Evolutionary conservation across 108 stramenopile species (phyloP), one percentile per base, ranked within the genome.

Genomic region (Asterionellopsis glacialis): DNA sequence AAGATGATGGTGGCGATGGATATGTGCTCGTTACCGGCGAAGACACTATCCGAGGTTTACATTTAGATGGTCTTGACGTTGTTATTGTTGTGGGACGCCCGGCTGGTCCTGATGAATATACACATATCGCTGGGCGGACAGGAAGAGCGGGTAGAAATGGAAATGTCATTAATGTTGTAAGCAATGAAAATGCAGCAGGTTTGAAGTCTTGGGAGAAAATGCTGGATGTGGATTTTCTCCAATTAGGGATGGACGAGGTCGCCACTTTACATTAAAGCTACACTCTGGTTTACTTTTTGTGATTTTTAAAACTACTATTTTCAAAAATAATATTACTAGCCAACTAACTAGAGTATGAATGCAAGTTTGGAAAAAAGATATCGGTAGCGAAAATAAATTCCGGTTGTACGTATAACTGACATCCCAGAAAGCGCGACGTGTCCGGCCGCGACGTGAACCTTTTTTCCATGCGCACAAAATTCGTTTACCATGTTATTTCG

Each of bases 101-200:
- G 4, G 64, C 66, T n/a, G 79, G 90, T 39, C 88, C 92, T 0
- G 95, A 98, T 67, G 94, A 95, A 64, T 98, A 98, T 75, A 86
- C 85, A 0, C 97, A 98, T 66, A 91, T 98, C 68, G 95, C 97
- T 18, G 97, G 97, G 1, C 66, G 97, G 26, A 93, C 93, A 18
- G 97, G 97, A 54, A 77, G 97, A 47, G 90, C 88, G 18, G 94
- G 94, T 21, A 59, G 65, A 55, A 28, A 51, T 11, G 94, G 94
- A 0, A 84, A 69, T 18, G 94, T 95, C 18, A 62, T 92, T 28
- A 87, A 70, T 67, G 73, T 95, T 16, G 62, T 95, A n/a, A 80
- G 82, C 51, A 67, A 76, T 24, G 75, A 82, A 54, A 71, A 91
- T 26, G 73, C 84, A 21, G 71, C 77, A 10, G 76, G 81, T 0